phyloP scores from a whole-genome alignment of 176 grass and related monocot species.

The Aegilops bicornis region DNA sequence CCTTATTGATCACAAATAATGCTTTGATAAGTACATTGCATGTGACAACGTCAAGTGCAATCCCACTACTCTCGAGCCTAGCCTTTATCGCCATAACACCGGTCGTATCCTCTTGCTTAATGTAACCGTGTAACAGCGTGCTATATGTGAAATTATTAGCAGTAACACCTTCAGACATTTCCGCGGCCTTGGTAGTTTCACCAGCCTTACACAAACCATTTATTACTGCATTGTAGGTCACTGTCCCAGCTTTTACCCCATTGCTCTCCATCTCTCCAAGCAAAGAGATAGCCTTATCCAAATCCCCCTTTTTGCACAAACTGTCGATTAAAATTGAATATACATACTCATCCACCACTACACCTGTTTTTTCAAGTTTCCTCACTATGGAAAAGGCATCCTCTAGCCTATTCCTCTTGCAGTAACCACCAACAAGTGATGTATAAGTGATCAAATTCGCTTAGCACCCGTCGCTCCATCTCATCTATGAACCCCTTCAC shows the following conservation, averaged over 20 bases:
- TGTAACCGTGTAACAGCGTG: conserved; percentile 75
- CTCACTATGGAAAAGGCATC: conserved; percentile 56
- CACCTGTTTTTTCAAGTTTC: conserved; percentile 55
- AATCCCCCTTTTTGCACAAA: conserved; percentile 57
- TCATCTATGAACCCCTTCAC: conserved; percentile 62
- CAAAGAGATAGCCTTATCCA: conserved; percentile 57
- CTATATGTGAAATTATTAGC: conserved; percentile 88
- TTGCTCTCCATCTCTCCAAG: conserved; percentile 63
- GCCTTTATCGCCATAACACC: conserved; percentile 50
- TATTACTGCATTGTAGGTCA: conserved; percentile 67
- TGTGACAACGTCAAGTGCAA: conserved; percentile 62
- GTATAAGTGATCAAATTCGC: conserved; percentile 80
- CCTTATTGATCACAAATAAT: conserved; percentile 61
- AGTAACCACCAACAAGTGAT: conserved; percentile 65
- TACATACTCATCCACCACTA: conserved; percentile 61
- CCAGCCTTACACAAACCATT: conserved; percentile 82
- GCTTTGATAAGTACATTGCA: conserved; percentile 89
- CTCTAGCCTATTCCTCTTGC: conserved; percentile 66
- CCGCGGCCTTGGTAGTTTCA: conserved; percentile 44
- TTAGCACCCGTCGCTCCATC: conserved; percentile 43
- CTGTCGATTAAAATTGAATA: conserved; percentile 70
- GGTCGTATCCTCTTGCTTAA: conserved; percentile 44
- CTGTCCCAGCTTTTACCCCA: conserved; percentile 44
- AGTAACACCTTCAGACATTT: conserved; percentile 60
- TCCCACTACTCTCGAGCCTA: conserved; percentile 54